These are phyloP conservation scores for Neurospora sp. DNA, from an alignment of 495 filamentous ascomycete species.

Conservation along the genomic window DNA sequence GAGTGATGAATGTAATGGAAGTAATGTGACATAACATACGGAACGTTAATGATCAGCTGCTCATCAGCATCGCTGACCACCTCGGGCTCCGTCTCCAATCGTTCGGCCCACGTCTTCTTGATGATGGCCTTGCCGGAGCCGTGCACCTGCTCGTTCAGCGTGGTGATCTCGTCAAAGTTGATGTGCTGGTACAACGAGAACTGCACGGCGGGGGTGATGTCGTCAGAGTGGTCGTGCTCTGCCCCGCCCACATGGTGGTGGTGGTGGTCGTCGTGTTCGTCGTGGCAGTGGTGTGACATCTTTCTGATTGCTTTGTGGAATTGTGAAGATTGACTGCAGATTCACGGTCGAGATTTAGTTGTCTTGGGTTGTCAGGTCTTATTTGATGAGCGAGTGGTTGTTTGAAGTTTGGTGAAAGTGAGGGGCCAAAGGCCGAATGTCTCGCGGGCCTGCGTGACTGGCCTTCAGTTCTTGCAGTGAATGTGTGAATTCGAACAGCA, in stretches of 20 bases:
- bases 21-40: slow-evolving; percentile 48
- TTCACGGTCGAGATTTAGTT: not conserved
- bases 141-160: slow-evolving; percentile 65
- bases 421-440: not conserved
- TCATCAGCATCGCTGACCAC: slow-evolving; percentile 82
- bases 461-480: not conserved
- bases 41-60: slow-evolving; percentile 83
- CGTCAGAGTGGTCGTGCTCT: slow-evolving; percentile 75
- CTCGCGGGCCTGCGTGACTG: not conserved
- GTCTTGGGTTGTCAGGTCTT: not conserved
- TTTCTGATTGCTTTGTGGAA: too few relatives aligned
- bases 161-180: slow-evolving; percentile 74
- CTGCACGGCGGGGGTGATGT: slow-evolving; percentile 81
- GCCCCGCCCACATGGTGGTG: slow-evolving; percentile 14
- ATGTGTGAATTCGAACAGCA: not conserved
- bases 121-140: slow-evolving; percentile 64
- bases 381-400: not conserved
- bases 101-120: slow-evolving; percentile 83
- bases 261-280: slow-evolving; percentile 23
- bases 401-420: not conserved
- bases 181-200: slow-evolving; percentile 84
- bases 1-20: not conserved
- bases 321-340: not conserved
- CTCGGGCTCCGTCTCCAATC: slow-evolving; percentile 59
- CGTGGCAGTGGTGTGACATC: slow-evolving; percentile 30